A percentile compares a stretch with the other conserved stretches of the same genome.
Conservation (phyloP, 305 asterid genomes). For the Fraxinus xanthoxyloides region DNA sequence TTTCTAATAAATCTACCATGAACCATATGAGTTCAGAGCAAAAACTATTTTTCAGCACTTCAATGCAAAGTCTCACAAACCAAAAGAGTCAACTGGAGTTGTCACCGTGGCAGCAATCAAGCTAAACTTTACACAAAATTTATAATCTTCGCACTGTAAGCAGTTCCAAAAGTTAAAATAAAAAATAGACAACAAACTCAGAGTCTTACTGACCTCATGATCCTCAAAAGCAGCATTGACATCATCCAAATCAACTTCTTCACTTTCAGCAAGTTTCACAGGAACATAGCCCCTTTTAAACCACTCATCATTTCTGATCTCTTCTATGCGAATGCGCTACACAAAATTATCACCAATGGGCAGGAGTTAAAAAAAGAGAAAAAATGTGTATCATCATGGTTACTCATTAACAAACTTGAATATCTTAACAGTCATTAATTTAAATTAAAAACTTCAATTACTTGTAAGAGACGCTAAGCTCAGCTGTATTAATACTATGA, state of each 20-base stretch:
- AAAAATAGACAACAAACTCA: not conserved
- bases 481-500: not conserved
- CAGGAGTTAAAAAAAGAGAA: not conserved
- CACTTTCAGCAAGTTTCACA: constrained; percentile 63
- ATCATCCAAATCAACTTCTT: constrained; percentile 92
- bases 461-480: not conserved
- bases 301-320: constrained; percentile 91
- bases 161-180: not conserved
- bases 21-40: not conserved
- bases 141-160: not conserved
- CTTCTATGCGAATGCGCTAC: constrained; percentile 90
- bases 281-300: constrained; percentile 76
- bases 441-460: not conserved
- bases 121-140: not conserved
- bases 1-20: not conserved
- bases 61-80: not conserved
- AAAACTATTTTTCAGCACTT: not conserved
- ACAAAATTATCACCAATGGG: constrained; percentile 19
- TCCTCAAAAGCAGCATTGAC: constrained; percentile 96
- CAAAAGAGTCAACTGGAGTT: not conserved
- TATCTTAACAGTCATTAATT: not conserved
- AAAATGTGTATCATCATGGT: not conserved
- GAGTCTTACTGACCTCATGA: constrained; percentile 69
- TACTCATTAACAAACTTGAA: not conserved
- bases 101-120: not conserved